Evolutionary conservation across 192 early-diverging fungal species (phyloP).

Genomic region (Allomyces macrogynus): DNA sequence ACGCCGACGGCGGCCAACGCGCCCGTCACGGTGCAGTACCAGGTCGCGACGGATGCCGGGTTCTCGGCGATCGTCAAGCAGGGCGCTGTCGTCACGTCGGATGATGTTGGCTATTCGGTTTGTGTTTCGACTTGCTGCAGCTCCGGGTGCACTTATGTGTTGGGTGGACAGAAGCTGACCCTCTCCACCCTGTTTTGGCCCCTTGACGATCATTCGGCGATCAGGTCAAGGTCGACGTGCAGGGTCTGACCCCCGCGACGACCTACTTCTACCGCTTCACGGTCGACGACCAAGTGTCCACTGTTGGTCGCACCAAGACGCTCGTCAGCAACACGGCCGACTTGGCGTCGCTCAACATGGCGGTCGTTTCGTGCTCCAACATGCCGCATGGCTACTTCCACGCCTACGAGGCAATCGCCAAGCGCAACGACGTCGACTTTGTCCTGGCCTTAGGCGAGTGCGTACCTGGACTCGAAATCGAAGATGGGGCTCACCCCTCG

Average conservation of each 20-base stretch:
- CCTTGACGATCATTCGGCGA: no score
- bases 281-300: background rate
- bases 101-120: background rate
- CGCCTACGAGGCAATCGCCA: conserved; percentile 12
- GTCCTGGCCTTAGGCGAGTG: conserved; percentile 17
- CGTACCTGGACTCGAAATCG: no score
- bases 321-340: background rate
- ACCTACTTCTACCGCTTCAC: conserved; percentile 15
- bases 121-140: no score
- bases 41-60: background rate
- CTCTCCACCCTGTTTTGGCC: no score
- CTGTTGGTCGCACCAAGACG: conserved; percentile 15
- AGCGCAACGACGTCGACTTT: conserved; percentile 11
- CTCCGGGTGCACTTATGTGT: no score
- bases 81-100: background rate
- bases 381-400: conserved; percentile 17
- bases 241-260: conserved; percentile 11
- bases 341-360: conserved; percentile 7
- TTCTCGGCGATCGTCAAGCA: background rate
- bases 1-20: background rate
- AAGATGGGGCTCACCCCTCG: no score
- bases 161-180: no score
- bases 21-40: background rate
- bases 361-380: conserved; percentile 19
- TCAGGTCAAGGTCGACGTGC: conserved; percentile 16